Percentiles rank a stretch among this genome's conserved stretches.
These are phyloP conservation scores for Reutealis trisperma DNA, from an alignment of 345 rosid genomes.

Conservation along the genomic window DNA sequence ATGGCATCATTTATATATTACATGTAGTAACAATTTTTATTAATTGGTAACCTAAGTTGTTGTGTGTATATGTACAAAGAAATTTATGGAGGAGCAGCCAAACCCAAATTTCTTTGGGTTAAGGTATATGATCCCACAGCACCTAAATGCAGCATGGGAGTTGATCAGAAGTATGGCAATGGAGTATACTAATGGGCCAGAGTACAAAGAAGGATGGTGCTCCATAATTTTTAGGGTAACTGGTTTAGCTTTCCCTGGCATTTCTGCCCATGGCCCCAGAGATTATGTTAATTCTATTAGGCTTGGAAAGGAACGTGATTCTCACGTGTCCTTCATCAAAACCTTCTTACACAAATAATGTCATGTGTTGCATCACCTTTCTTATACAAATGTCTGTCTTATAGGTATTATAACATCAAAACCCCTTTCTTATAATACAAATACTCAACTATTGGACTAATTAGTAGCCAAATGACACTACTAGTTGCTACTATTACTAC, in stretches of 20 bases:
- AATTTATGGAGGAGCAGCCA: slow-evolving; percentile 61
- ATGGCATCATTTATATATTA: too few species aligned
- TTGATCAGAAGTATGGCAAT: slow-evolving; percentile 56
- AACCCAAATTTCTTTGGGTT: slow-evolving; percentile 58
- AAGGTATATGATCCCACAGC: slow-evolving; percentile 33
- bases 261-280: slow-evolving; percentile 61
- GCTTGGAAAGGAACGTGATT: slow-evolving; percentile 49
- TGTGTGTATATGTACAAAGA: neutral
- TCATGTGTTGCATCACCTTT: too few species aligned
- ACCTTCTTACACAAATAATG: neutral
- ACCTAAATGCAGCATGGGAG: slow-evolving; percentile 78
- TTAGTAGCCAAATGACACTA: too few species aligned
- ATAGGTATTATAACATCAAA: too few species aligned
- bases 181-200: slow-evolving; percentile 55
- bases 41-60: too few species aligned
- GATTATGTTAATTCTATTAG: slow-evolving; percentile 77
- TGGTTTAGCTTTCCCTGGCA: slow-evolving; percentile 64
- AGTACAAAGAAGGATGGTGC: slow-evolving; percentile 74
- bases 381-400: too few species aligned
- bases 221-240: slow-evolving; percentile 45
- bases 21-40: too few species aligned
- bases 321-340: slow-evolving; percentile 42
- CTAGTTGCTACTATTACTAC: too few species aligned
- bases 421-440: too few species aligned
- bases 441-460: too few species aligned